Percentiles rank a stretch among this genome's conserved stretches.
Conservation (phyloP, 1,139 yeast species). For the Petasospora fabianii region DNA sequence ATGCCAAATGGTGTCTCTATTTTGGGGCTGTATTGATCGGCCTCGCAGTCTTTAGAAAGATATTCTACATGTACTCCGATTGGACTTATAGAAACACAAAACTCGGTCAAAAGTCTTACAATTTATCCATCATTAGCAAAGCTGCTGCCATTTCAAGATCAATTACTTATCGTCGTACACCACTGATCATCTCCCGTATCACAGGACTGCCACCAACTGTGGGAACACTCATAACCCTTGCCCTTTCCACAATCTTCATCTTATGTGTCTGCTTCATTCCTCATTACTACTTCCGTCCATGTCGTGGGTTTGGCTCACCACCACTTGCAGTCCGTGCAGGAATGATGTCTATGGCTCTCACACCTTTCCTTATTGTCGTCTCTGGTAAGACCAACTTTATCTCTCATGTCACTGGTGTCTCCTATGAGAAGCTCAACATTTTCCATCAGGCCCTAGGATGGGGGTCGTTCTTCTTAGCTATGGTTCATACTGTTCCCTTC, state of each 20-base stretch:
- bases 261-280: constrained; percentile 46
- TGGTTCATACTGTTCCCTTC: constrained; percentile 56
- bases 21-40: constrained; percentile 36
- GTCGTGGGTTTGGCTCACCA: constrained; percentile 60
- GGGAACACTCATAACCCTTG: constrained; percentile 43
- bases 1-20: constrained; percentile 13
- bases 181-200: constrained; percentile 33
- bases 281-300: constrained; percentile 52
- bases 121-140: constrained; percentile 16
- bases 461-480: constrained; percentile 44
- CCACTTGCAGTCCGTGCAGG: constrained; percentile 59
- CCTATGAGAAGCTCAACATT: constrained; percentile 52
- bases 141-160: constrained; percentile 41
- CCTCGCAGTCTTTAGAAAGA: constrained; percentile 39
- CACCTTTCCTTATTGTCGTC: constrained; percentile 48
- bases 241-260: constrained; percentile 42
- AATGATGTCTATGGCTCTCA: constrained; percentile 47
- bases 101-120: constrained; percentile 10
- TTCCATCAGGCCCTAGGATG: constrained; percentile 43
- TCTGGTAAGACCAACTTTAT: constrained; percentile 53
- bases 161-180: constrained; percentile 48
- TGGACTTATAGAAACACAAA: constrained; percentile 27
- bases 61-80: constrained; percentile 38
- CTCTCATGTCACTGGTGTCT: constrained; percentile 49
- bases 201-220: constrained; percentile 51